Conservation (phyloP, 345 rosid species). For the Raphanus raphanistrum region DNA sequence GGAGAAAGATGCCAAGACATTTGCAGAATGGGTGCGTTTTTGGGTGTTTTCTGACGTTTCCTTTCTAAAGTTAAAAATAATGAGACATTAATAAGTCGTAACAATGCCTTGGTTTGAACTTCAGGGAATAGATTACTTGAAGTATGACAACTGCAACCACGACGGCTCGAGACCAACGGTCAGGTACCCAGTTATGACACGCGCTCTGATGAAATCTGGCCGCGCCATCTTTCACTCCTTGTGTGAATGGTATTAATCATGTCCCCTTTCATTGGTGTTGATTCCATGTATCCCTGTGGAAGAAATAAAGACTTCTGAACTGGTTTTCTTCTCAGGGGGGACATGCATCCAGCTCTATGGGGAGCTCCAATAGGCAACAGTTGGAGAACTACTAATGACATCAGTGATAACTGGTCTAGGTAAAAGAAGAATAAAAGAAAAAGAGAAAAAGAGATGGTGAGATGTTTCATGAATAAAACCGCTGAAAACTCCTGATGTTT, state of each 20-base stretch:
- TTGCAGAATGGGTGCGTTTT: constrained; percentile 74
- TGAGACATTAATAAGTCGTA: constrained; percentile 15
- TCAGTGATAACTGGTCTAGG: constrained; percentile 74
- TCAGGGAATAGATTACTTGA: constrained; percentile 86
- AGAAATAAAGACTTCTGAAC: neutral
- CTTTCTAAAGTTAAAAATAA: neutral
- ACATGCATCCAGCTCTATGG: constrained; percentile 92
- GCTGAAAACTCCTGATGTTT: neutral
- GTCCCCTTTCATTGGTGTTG: neutral
- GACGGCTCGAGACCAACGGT: constrained; percentile 63
- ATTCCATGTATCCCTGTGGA: neutral
- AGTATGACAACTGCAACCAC: constrained; percentile 82
- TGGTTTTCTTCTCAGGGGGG: constrained; percentile 52
- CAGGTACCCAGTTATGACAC: constrained; percentile 85
- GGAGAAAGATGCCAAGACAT: constrained; percentile 86
- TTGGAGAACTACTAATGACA: constrained; percentile 92
- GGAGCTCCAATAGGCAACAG: constrained; percentile 77
- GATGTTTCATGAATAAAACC: neutral
- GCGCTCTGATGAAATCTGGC: constrained; percentile 72
- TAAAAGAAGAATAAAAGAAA: constrained; percentile 16
- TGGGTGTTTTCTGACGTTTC: constrained; percentile 13
- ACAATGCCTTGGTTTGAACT: constrained; percentile 9
- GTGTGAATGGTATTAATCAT: constrained; percentile 74
- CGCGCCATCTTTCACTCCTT: constrained; percentile 79
- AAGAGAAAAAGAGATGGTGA: neutral